Evolutionary conservation across 1,284 basidiomycete genomes (phyloP).

Genomic region (Cutaneotrichosporon dermatis): DNA sequence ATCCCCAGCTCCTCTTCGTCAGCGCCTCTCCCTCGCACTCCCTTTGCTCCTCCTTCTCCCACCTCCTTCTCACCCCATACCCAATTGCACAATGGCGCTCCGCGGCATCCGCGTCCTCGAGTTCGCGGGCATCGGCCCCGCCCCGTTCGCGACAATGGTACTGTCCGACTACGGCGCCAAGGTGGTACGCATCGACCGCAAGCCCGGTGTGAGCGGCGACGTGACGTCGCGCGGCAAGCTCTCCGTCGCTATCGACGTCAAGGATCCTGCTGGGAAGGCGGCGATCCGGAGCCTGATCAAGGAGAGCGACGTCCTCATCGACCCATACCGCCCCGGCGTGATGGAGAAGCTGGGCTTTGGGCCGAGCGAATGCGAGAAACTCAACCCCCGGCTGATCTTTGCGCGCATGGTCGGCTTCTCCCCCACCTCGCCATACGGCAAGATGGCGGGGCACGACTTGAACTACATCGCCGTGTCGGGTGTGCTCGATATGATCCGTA

Average conservation of each 20-base stretch:
- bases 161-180: constrained; percentile 16
- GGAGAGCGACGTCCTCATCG: constrained; percentile 16
- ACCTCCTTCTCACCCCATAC: background rate
- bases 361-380: background rate
- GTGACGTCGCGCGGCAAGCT: constrained; percentile 12
- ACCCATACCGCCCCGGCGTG: constrained; percentile 21
- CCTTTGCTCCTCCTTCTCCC: background rate
- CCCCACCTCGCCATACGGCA: constrained; percentile 4
- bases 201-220: constrained; percentile 3
- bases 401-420: constrained; percentile 21
- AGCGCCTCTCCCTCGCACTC: background rate
- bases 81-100: background rate
- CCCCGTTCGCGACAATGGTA: constrained; percentile 17
- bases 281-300: constrained; percentile 6
- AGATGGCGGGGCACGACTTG: constrained; percentile 22
- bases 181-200: constrained; percentile 18
- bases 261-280: constrained; percentile 6
- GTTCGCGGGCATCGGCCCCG: constrained; percentile 5
- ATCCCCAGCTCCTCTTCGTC: background rate
- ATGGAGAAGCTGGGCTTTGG: constrained; percentile 20
- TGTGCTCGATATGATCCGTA: constrained; percentile 14
- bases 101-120: constrained; percentile 4
- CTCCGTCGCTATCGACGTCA: constrained; percentile 11
- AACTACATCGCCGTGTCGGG: constrained; percentile 21
- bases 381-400: constrained; percentile 19